Base-by-base conservation (phyloP, 2,329 filamentous ascomycete genomes). In the Colletotrichum truncatum region DNA sequence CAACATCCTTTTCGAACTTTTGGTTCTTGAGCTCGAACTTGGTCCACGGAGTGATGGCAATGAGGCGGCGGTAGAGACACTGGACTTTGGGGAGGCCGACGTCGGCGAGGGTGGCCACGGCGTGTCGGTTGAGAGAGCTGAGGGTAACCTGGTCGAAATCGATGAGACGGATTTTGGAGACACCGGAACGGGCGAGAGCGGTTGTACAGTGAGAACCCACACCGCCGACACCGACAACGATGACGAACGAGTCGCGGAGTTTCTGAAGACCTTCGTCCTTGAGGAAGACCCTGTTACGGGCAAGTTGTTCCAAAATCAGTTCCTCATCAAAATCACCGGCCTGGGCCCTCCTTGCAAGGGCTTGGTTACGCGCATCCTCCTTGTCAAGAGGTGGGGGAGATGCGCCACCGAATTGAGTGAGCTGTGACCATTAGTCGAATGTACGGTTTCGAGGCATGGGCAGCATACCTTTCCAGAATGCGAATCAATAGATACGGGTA, bases 101-200 rank as follows among this genome's bases (percentile, higher is more conserved):
- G 73, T 99, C 96, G 14, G 93, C 93, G 6, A 98, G 84, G 0
- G 95, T 98, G 5, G 96, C 96, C 1, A 99, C 91, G 8, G 96
- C 94, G 78, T 99, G 96, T n/a, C 96, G 85, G 77, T 99, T 99
- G 58, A 99, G 82, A 3, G 94, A 97, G 68, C 93, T 97, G 45
- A 99, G 84, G 0, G 94, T 97, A 32, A 99, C 95, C 84, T 99
- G 96, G 76, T 99, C 96, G 76, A 99, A 99, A 78, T 99, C 96
- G 70, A 99, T 89, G 36, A 99, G 86, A 1, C 96, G 90, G 58
- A 99, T 85, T 71, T 89, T 91, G n/a, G 91, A 90, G 43, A 97
- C 93, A 30, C 96, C 96, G 0, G 94, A 97, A 28, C 96, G 90
- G 5, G 93, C 91, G 28, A 99, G 88, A 4, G 96, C 91, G 2